Evolutionary conservation across 192 early-diverging fungal genomes (phyloP).

Genomic region (Entomortierella beljakovae): DNA sequence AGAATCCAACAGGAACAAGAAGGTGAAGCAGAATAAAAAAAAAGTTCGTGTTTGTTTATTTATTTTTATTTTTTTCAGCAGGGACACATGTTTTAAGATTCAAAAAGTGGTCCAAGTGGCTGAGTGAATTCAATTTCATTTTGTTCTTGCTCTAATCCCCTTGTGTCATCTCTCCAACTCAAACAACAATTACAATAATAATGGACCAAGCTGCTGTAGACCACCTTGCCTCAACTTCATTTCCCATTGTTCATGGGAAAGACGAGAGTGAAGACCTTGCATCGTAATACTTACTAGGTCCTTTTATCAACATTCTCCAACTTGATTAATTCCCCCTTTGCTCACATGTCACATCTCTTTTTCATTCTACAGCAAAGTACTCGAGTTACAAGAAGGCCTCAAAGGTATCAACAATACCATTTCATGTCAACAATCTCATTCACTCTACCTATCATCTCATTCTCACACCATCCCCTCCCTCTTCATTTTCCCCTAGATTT

Average conservation of each 20-base stretch:
- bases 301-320: not conserved
- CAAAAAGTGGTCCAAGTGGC: no score
- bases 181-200: not conserved
- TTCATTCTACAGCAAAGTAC: conserved; percentile 25
- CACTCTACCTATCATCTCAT: not conserved
- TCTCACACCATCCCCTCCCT: no score
- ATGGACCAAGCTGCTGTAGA: conserved; percentile 41
- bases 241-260: conserved; percentile 42
- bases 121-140: not conserved
- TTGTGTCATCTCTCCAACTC: not conserved
- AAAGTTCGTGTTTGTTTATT: no score
- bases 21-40: not conserved
- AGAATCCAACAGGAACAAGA: no score
- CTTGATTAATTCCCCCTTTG: not conserved
- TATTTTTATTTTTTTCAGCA: no score
- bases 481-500: conserved; percentile 13
- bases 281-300: conserved; percentile 9
- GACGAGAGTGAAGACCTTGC: conserved; percentile 52
- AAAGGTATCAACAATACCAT: conserved; percentile 16
- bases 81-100: no score
- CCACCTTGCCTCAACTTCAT: conserved; percentile 42
- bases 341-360: not conserved
- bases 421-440: not conserved
- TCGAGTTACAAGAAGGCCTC: conserved; percentile 48
- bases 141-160: not conserved